Evolutionary conservation across 2,329 filamentous ascomycete genomes (phyloP).

Genomic region (Aureobasidium sp.): DNA sequence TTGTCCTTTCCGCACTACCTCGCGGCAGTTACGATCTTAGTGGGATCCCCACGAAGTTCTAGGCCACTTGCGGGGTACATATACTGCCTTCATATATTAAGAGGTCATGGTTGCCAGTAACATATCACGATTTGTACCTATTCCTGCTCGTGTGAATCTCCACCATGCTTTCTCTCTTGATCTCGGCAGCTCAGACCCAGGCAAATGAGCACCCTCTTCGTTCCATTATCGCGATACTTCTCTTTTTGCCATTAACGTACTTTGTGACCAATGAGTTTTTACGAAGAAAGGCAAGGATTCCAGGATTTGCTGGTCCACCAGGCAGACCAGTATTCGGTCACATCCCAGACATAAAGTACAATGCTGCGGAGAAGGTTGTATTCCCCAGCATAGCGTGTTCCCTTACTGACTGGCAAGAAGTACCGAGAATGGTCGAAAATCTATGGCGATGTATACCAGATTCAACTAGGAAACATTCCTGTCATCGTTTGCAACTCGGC

Average conservation of each 20-base stretch:
- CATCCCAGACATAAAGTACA: conserved; percentile 32
- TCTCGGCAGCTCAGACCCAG: conserved; percentile 11
- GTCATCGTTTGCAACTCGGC: conserved; percentile 37
- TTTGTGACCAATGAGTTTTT: conserved; percentile 30
- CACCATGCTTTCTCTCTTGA: conserved; percentile 15
- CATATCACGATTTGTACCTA: neutral
- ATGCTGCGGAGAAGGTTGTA: conserved; percentile 1
- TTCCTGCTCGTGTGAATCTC: neutral
- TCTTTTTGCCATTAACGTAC: conserved; percentile 28
- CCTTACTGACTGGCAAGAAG: conserved; percentile 26
- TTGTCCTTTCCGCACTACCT: neutral
- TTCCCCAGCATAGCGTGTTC: neutral
- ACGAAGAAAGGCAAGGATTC: conserved; percentile 27
- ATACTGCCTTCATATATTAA: neutral
- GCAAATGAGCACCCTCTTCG: conserved; percentile 13
- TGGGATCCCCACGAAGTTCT: neutral
- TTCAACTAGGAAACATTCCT: conserved; percentile 38
- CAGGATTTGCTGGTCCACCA: conserved; percentile 30
- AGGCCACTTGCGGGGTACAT: neutral
- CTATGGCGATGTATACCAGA: conserved; percentile 37
- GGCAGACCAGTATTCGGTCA: conserved; percentile 35
- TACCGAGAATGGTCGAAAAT: conserved; percentile 35
- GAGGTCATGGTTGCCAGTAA: neutral
- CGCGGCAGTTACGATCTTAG: neutral
- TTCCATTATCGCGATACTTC: conserved; percentile 13